These are phyloP conservation scores for Mucor sp. DNA, from an alignment of 371 early-diverging fungal species.

Conservation along the genomic window DNA sequence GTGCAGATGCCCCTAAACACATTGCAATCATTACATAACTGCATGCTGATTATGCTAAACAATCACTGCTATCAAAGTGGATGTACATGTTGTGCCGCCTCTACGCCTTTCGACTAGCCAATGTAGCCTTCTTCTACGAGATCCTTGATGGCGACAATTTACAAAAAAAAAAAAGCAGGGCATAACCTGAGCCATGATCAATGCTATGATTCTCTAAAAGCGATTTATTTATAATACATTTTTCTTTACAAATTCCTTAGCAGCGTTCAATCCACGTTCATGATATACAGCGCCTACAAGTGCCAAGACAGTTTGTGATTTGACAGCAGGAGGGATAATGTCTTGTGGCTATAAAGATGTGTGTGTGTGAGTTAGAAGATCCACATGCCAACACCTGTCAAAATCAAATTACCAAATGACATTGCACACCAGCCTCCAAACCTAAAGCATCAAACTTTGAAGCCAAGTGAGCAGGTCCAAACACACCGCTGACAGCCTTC, in stretches of 20 bases:
- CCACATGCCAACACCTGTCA: not conserved
- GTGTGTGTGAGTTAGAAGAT: not conserved
- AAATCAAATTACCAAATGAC: conserved; percentile 31
- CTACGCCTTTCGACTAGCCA: no score
- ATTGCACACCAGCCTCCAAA: conserved; percentile 35
- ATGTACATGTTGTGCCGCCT: no score
- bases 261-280: conserved; percentile 29
- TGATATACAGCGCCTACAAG: conserved; percentile 30
- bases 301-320: conserved; percentile 21
- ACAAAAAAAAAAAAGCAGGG: no score
- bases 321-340: conserved; percentile 12
- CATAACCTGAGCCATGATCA: no score
- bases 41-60: no score
- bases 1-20: not conserved
- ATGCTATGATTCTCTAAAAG: not conserved
- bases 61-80: no score
- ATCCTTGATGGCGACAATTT: no score
- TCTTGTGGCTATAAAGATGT: conserved; percentile 10
- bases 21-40: not conserved
- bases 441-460: conserved; percentile 36
- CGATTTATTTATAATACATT: conserved; percentile 11
- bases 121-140: no score
- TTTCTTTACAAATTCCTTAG: conserved; percentile 29
- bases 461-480: conserved; percentile 15
- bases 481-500: conserved; percentile 11